Conservation (phyloP, 306 rosid genomes). For the Comarum palustre region DNA sequence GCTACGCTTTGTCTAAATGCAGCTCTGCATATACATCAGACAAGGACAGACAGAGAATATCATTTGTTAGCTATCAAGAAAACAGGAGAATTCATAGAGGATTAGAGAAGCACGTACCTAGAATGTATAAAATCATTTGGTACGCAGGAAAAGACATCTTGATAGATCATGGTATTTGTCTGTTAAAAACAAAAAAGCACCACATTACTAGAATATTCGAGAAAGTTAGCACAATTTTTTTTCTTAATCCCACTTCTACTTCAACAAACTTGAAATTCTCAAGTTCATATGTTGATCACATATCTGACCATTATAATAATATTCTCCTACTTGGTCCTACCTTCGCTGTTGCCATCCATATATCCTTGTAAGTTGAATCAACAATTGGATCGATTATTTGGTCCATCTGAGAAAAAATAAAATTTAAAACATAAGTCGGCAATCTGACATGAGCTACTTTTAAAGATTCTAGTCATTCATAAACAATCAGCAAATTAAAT, state of each 20-base stretch:
- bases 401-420: conserved; percentile 43
- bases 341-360: conserved; percentile 96
- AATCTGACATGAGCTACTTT: neutral
- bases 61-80: conserved; percentile 29
- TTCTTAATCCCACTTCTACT: neutral
- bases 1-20: conserved; percentile 72
- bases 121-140: conserved; percentile 85
- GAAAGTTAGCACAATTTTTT: neutral
- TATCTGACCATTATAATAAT: neutral
- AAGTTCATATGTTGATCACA: neutral
- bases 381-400: conserved; percentile 70
- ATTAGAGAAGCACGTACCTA: conserved; percentile 44
- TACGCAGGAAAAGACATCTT: conserved; percentile 84
- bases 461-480: neutral
- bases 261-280: neutral
- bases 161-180: conserved; percentile 82
- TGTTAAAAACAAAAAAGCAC: conserved; percentile 29
- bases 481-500: conserved; percentile 28
- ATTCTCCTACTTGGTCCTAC: conserved; percentile 35
- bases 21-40: conserved; percentile 39
- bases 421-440: conserved; percentile 24
- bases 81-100: neutral
- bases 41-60: neutral
- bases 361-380: conserved; percentile 82
- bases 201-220: neutral